Evolutionary conservation across 1,139 yeast species (phyloP).

Genomic region (Saccharomyces hybrid): DNA sequence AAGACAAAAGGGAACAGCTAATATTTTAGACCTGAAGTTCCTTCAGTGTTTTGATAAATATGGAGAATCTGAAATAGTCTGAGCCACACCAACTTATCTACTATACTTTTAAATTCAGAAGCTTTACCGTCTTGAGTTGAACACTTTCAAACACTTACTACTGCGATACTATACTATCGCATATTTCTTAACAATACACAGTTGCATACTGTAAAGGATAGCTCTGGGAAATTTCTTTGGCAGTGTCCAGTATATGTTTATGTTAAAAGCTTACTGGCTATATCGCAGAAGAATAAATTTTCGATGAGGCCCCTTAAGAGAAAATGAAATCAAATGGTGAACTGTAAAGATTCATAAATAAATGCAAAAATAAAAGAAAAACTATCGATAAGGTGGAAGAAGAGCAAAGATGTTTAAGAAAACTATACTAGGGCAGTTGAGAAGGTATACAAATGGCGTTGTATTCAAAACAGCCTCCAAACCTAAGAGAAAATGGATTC

Average conservation of each 20-base stretch:
- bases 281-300: background rate
- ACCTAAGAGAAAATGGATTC: conserved; percentile 18
- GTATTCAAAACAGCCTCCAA: conserved; percentile 2
- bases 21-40: background rate
- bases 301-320: background rate
- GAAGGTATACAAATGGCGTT: background rate
- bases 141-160: background rate
- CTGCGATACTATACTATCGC: background rate
- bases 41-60: background rate
- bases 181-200: background rate
- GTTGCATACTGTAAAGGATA: background rate
- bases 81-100: background rate
- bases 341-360: background rate
- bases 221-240: background rate
- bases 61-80: background rate
- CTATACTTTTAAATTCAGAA: background rate
- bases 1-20: background rate
- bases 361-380: background rate
- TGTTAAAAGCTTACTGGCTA: background rate
- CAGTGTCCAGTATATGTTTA: background rate
- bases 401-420: background rate
- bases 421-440: background rate
- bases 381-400: background rate
- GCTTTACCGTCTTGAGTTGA: background rate
- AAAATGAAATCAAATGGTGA: background rate